Percentiles rank a stretch among this genome's conserved stretches.
phyloP scores from a whole-genome alignment of 169 alveolate species.

The Cytauxzoon felis region DNA sequence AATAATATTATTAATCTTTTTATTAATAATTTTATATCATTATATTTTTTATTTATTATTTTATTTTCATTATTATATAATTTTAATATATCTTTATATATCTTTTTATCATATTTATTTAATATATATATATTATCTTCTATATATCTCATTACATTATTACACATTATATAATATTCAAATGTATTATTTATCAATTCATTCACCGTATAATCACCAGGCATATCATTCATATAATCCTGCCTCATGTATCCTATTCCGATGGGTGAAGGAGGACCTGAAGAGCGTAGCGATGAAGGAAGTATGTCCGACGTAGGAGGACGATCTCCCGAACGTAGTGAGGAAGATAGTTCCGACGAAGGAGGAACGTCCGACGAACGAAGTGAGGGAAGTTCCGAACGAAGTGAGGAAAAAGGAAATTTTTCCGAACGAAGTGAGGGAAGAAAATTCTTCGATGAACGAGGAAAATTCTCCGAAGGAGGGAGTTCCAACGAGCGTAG shows the following conservation, averaged over 20 bases:
- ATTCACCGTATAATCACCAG: constrained; percentile 17
- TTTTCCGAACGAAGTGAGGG: too few relatives aligned
- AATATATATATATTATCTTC: constrained; percentile 16
- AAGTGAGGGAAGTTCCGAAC: too few relatives aligned
- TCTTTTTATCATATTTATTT: background rate
- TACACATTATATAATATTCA: constrained; percentile 3
- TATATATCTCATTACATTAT: constrained; percentile 14
- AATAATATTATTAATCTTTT: constrained; percentile 55
- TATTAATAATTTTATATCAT: constrained; percentile 30
- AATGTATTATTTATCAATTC: constrained; percentile 5
- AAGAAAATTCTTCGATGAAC: too few relatives aligned
- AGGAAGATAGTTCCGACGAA: too few relatives aligned
- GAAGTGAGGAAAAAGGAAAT: too few relatives aligned
- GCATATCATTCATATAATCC: constrained; percentile 28
- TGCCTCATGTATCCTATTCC: constrained; percentile 60
- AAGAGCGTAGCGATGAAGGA: too few relatives aligned
- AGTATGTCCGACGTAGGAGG: too few relatives aligned
- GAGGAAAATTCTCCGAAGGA: too few relatives aligned
- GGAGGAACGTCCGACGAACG: too few relatives aligned
- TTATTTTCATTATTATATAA: constrained; percentile 27
- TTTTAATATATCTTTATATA: background rate
- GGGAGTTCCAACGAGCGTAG: too few relatives aligned
- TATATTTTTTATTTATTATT: background rate
- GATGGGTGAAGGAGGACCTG: too few relatives aligned
- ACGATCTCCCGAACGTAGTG: too few relatives aligned